phyloP scores from a whole-genome alignment of 1,139 yeast genomes.

The Kodamaea ohmeri region DNA sequence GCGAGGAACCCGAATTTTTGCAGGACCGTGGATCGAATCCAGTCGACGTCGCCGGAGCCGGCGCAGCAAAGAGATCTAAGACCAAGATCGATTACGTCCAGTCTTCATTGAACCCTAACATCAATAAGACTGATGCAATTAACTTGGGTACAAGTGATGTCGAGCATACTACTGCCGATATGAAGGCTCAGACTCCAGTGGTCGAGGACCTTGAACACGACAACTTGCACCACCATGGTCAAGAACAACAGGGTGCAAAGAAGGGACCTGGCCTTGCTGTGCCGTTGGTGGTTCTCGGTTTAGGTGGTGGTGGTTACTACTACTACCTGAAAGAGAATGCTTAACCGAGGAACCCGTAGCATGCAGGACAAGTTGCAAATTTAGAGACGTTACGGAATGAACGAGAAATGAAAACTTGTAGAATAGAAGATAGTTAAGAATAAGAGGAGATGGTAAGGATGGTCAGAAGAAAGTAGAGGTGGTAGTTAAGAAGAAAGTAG shows the following conservation, averaged over 20 bases:
- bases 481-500: too few species aligned
- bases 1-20: slow-evolving; percentile 38
- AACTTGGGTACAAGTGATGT: slow-evolving; percentile 39
- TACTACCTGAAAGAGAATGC: slow-evolving; percentile 7
- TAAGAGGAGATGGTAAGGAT: background rate
- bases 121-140: slow-evolving; percentile 38
- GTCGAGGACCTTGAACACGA: slow-evolving; percentile 45
- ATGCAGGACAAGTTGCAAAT: too few species aligned
- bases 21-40: slow-evolving; percentile 31
- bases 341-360: too few species aligned
- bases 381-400: too few species aligned
- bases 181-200: slow-evolving; percentile 29
- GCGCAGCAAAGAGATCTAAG: slow-evolving; percentile 20
- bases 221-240: slow-evolving; percentile 17
- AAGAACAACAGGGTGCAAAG: slow-evolving; percentile 10
- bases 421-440: background rate
- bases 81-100: slow-evolving; percentile 45
- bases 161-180: slow-evolving; percentile 36
- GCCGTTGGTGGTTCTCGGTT: slow-evolving; percentile 15
- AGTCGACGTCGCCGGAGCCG: slow-evolving; percentile 16
- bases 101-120: slow-evolving; percentile 41
- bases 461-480: too few species aligned
- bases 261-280: slow-evolving; percentile 9
- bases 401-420: too few species aligned
- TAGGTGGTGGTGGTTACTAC: slow-evolving; percentile 17